These are phyloP conservation scores for Populus davidiana DNA, from an alignment of 345 rosid genomes.

Conservation along the genomic window DNA sequence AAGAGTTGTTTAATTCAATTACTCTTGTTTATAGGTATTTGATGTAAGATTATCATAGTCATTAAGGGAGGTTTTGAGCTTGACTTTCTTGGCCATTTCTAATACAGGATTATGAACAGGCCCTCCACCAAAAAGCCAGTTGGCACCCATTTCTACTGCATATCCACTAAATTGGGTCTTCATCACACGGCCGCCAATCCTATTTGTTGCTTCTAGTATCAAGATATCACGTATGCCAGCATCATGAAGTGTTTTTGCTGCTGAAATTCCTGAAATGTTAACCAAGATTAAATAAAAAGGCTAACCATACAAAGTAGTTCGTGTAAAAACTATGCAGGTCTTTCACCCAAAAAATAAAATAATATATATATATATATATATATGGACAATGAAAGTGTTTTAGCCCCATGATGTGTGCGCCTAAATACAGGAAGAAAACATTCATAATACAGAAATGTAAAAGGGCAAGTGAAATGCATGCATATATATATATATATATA, in stretches of 20 bases:
- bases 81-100: constrained; percentile 24
- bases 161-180: constrained; percentile 16
- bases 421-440: too few species aligned
- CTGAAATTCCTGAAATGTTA: constrained; percentile 24
- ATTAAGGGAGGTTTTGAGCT: constrained; percentile 17
- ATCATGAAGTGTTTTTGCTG: constrained; percentile 32
- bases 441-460: neutral
- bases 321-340: neutral
- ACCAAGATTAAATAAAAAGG: neutral
- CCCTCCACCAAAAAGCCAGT: constrained; percentile 32
- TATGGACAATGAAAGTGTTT: neutral
- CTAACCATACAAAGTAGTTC: neutral
- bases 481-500: neutral
- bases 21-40: constrained; percentile 33
- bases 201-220: constrained; percentile 28
- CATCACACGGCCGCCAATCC: constrained; percentile 25
- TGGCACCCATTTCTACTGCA: constrained; percentile 25
- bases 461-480: neutral
- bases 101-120: constrained; percentile 14
- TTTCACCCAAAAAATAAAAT: neutral
- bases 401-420: neutral
- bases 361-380: too few species aligned
- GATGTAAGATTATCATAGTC: constrained; percentile 23
- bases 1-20: neutral
- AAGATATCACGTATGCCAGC: constrained; percentile 26